Base-by-base conservation (phyloP, 495 filamentous ascomycete genomes). In the Hyaloscypha finlandica region DNA sequence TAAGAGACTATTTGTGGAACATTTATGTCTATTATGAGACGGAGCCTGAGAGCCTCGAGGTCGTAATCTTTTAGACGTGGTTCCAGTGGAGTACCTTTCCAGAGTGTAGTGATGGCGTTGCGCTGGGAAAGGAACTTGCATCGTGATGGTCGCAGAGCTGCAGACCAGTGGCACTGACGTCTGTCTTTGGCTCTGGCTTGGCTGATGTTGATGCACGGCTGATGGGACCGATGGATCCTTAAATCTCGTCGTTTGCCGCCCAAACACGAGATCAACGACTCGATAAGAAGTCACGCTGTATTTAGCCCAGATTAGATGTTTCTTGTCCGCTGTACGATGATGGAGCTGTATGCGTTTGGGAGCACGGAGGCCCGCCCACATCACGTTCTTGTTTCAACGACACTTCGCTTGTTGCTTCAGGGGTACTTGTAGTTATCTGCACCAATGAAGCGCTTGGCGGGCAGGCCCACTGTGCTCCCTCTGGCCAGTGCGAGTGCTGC, bases 311-410 rank as follows among this genome's bases (percentile, higher is more conserved):
- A 48, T 48, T 48, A 16, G 16, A 48, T 16, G 42, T 19, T 48
- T 19, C 42, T 14, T 48, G 42, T 14, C 42, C 14, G 42, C 6
- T 16, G 42, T 37, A 37, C 35, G 3, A 37, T 6, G 42, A 14
- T 14, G 42, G 16, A 16, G 9, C 1, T 48, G 42, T 14, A 48
- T 48, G 42, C 16, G 42, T 48, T 48, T 48, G 42, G 42, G 16
- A 48, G 9, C 42, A 16, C 9, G 42, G 42, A 19, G 11, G 16
- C 16, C 1, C 42, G 42, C 16, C 16, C 42, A 3, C 42, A 48
- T 48, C 42, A 16, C 56, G 31, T 54, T 37, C 64, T 61, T 61
- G 64, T 66, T 66, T 66, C 64, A 66, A 66, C 58, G 42, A 64
- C 54, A 25, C 6, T n/a, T 64, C 62, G 62, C 62, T 64, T 64